Percentiles rank a stretch among this genome's conserved stretches.
These are phyloP conservation scores for Elongisporangium undulatum DNA, from an alignment of 352 stramenopile species.

Conservation along the genomic window DNA sequence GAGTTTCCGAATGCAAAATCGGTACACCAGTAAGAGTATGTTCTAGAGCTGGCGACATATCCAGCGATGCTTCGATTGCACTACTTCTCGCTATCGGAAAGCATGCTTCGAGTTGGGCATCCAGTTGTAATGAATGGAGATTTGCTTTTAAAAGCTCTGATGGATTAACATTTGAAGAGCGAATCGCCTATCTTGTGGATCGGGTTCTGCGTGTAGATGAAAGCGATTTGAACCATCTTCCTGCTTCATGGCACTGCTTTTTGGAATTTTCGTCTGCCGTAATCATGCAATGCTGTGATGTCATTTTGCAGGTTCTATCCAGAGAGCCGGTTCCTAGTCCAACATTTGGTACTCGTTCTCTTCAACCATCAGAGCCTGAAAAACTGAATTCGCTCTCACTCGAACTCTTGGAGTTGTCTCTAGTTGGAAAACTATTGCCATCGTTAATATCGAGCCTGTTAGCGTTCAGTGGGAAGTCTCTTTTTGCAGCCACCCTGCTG, in stretches of 20 bases:
- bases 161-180: slow-evolving; percentile 7
- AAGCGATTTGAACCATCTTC: slow-evolving; percentile 16
- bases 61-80: not conserved
- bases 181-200: slow-evolving; percentile 23
- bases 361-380: not conserved
- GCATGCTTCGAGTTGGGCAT: slow-evolving; percentile 63
- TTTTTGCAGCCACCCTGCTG: slow-evolving; percentile 48
- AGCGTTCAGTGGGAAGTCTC: slow-evolving; percentile 46
- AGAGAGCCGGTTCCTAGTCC: slow-evolving; percentile 22
- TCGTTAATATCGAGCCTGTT: slow-evolving; percentile 48
- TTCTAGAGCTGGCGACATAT: not conserved
- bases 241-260: slow-evolving; percentile 37
- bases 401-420: slow-evolving; percentile 26
- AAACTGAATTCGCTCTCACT: slow-evolving; percentile 9
- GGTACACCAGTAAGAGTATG: not conserved
- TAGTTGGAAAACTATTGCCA: slow-evolving; percentile 55
- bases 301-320: slow-evolving; percentile 21
- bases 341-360: slow-evolving; percentile 9
- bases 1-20: not conserved
- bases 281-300: slow-evolving; percentile 24
- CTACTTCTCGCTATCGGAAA: slow-evolving; percentile 38
- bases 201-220: slow-evolving; percentile 30
- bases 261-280: slow-evolving; percentile 33
- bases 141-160: not conserved
- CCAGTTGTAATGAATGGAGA: slow-evolving; percentile 15